These are phyloP conservation scores for Lichtheimia ramosa DNA, from an alignment of 371 early-diverging fungal genomes.

Conservation along the genomic window DNA sequence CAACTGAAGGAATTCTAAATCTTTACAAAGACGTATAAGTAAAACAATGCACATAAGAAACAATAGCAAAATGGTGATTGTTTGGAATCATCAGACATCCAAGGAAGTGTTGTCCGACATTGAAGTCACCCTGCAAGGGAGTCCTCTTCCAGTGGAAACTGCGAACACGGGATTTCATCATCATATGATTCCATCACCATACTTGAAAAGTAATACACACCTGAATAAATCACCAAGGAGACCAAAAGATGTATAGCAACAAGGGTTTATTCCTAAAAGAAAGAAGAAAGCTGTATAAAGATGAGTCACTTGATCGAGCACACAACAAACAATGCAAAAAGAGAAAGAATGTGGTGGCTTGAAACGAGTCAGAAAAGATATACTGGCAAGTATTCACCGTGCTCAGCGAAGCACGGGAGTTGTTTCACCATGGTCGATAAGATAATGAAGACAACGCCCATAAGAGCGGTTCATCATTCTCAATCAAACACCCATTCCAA, in stretches of 20 bases:
- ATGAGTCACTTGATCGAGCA: neutral
- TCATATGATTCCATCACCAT: constrained; percentile 13
- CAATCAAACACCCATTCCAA: neutral
- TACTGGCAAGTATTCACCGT: constrained; percentile 38
- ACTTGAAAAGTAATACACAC: constrained; percentile 11
- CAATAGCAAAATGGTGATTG: neutral
- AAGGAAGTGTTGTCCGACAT: constrained; percentile 30
- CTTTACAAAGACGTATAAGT: constrained; percentile 5
- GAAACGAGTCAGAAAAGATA: constrained; percentile 3
- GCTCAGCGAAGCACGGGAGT: constrained; percentile 31
- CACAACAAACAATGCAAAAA: too few species aligned
- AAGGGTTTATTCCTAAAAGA: too few species aligned
- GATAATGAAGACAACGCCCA: constrained; percentile 21
- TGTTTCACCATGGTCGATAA: constrained; percentile 39
- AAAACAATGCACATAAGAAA: neutral
- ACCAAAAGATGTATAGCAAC: neutral
- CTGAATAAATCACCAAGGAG: neutral
- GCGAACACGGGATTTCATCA: constrained; percentile 37
- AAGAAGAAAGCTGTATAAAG: neutral
- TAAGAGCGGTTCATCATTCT: constrained; percentile 22
- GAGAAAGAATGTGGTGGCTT: too few species aligned
- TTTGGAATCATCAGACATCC: constrained; percentile 27
- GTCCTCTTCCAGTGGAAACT: constrained; percentile 29
- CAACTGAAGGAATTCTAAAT: neutral
- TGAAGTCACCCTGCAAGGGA: neutral